phyloP scores from a whole-genome alignment of 495 filamentous ascomycete genomes.

The Penicillium canescens region DNA sequence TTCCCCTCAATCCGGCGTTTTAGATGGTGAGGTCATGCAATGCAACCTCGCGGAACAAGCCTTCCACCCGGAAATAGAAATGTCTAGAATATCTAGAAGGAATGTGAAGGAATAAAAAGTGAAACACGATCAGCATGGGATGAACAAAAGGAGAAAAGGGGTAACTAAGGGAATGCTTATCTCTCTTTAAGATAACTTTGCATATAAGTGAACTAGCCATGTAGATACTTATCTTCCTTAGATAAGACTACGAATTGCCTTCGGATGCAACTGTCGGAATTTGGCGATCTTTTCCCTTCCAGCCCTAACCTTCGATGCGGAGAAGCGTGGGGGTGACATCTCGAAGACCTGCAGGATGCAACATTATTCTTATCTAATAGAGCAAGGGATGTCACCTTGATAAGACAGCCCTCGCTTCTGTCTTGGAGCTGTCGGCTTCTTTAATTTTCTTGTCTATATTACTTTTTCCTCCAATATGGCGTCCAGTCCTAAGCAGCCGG shows the following conservation, averaged over 20 bases:
- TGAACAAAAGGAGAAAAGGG: neutral
- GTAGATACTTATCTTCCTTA: neutral
- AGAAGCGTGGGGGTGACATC: constrained; percentile 27
- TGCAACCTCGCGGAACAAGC: constrained; percentile 13
- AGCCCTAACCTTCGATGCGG: constrained; percentile 14
- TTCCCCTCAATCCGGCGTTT: no score
- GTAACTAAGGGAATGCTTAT: neutral
- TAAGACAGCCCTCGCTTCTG: constrained; percentile 7
- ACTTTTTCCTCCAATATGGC: constrained; percentile 16
- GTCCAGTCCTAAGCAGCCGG: constrained; percentile 6
- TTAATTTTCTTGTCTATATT: neutral
- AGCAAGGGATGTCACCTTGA: constrained; percentile 20
- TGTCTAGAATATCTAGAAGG: constrained; percentile 1
- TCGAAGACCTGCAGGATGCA: constrained; percentile 11
- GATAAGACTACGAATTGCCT: constrained; percentile 1
- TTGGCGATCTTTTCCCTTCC: constrained; percentile 7
- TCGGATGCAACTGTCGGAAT: constrained; percentile 22
- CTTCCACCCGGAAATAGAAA: neutral
- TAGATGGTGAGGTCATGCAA: constrained; percentile 5
- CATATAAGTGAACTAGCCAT: no score
- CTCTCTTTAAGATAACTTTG: neutral
- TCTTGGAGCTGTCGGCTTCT: neutral
- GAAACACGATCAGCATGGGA: constrained; percentile 1
- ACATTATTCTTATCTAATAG: constrained; percentile 21
- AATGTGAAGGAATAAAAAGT: neutral